Evolutionary conservation across 2,329 filamentous ascomycete species (phyloP), one percentile per base, ranked within the genome.

Genomic region (Aspergillus neotritici): DNA sequence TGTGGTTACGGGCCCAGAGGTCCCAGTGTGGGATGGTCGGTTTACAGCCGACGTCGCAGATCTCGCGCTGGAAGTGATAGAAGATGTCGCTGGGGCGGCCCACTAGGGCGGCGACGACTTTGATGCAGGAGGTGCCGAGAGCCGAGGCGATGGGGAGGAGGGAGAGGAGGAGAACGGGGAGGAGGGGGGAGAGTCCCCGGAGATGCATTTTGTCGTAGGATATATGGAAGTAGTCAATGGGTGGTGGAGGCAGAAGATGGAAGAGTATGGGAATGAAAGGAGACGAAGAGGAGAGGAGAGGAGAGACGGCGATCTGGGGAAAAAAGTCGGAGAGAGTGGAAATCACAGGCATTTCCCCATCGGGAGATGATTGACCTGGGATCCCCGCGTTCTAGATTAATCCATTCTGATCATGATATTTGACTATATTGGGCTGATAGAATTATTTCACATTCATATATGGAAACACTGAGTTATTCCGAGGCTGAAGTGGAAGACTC

Each of bases 41-140:
- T 32, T 63, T 57, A 31, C 61, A 64, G 38, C 61, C 61, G 29
- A 41, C 46, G 12, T 61, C 59, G 43, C 61, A 64, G 50, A 64
- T 58, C 37, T 64, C 61, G 12, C 49, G 53, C 46, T 64, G 61
- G 43, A 64, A 64, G 37, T 59, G 60, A 15, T 60, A 48, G 49
- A 59, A 63, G 11, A 64, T 37, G 14, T 62, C 55, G 32, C 47
- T 48, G 2, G 61, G 61, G 41, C 61, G 58, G 36, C 58, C 52
- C 34, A 58, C 54, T 10, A 64, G 53, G 6, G 87, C 86, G 32
- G 91, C 86, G n/a, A 96, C 88, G 17, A 94, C 89, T 41, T 72
- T 95, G 51, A 86, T 82, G 61, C 86, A 96, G 36, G 87, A 83
- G 47, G 89, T 87, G 17, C 59, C 59, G 42, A 63, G 45, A 9